A percentile compares a stretch with the other conserved stretches of the same genome.
phyloP scores from a whole-genome alignment of 768 basidiomycete species.

The Kondoa subrosea region DNA sequence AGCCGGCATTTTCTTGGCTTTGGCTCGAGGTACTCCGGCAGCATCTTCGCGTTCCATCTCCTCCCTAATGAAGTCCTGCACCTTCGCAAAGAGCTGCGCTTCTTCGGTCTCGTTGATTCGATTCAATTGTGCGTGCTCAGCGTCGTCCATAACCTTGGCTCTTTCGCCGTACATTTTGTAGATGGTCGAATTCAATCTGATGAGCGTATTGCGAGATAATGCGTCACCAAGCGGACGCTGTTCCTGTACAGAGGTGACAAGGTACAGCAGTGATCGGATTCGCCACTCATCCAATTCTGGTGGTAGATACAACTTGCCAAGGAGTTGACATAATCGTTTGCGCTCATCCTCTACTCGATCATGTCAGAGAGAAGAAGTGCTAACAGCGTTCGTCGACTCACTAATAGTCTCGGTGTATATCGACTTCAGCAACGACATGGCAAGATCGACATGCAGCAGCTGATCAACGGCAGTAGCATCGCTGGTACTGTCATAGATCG shows the following conservation, averaged over 20 bases:
- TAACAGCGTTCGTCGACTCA: constrained; percentile 23
- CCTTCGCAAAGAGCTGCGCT: background rate
- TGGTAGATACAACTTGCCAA: constrained; percentile 35
- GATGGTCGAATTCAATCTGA: constrained; percentile 50
- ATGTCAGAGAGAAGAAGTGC: background rate
- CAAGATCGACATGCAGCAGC: constrained; percentile 33
- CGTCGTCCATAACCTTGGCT: constrained; percentile 8
- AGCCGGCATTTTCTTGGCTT: background rate
- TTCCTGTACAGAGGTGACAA: constrained; percentile 46
- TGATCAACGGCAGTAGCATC: constrained; percentile 29
- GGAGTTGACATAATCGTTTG: constrained; percentile 33
- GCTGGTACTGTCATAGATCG: constrained; percentile 28
- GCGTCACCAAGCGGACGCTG: constrained; percentile 47
- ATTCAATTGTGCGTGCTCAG: constrained; percentile 7
- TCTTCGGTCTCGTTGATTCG: background rate
- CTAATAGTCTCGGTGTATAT: constrained; percentile 30
- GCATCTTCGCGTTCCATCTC: background rate
- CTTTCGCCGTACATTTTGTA: constrained; percentile 36
- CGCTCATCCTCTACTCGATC: constrained; percentile 31
- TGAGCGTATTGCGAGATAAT: constrained; percentile 50
- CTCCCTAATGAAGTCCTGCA: background rate
- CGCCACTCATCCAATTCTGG: constrained; percentile 31
- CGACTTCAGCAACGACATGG: constrained; percentile 30
- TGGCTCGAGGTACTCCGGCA: background rate
- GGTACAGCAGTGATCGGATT: constrained; percentile 39